Evolutionary conservation across 148 eudicot genomes (phyloP), one percentile per base, ranked within the genome.

Genomic region (Chenopodium berlandieri): DNA sequence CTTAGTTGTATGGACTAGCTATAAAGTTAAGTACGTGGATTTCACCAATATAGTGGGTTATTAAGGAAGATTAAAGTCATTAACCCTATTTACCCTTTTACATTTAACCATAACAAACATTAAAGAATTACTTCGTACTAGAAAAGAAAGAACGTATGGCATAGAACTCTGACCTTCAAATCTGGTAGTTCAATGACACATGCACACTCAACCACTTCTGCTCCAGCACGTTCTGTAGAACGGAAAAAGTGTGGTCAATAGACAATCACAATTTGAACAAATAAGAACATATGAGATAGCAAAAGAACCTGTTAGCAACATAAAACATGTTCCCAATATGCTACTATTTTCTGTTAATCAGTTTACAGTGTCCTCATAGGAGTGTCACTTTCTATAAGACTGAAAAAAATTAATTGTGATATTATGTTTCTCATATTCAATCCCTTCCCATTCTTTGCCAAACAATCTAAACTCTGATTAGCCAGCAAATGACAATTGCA

Each of bases 181-280:
- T 90, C 95, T 75, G 98, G 98, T 77, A 94, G 78, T 84, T 92
- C 98, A 70, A 94, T 92, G 37, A 94, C 85, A 72, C 98, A 94
- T 31, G 96, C 96, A 84, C 98, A 94, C 81, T 92, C 98, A 71
- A 92, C 89, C 44, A 92, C 96, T 84, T 94, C 96, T 60, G 98
- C 94, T 72, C 93, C 98, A 62, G 94, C 98, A 78, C 98, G 97
- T 85, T 92, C 98, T 94, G 89, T 37, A 56, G 65, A 75, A 58
- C 19, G 17, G 78, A 86, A 63, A 34, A 31, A 47, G 17, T 31
- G 12, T 75, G 13, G 17, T 52, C 63, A 69, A 72, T 30, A 79
- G 48, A 12, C 11, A 52, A 32, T 71, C 75, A 32, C 56, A 4
- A 22, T 34, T 25, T 6, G 12, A n/a, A 71, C 5, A 71, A 12